Evolutionary conservation across 1,284 basidiomycete genomes (phyloP), one percentile per base, ranked within the genome.

Genomic region (Xerocomus amazonicus): DNA sequence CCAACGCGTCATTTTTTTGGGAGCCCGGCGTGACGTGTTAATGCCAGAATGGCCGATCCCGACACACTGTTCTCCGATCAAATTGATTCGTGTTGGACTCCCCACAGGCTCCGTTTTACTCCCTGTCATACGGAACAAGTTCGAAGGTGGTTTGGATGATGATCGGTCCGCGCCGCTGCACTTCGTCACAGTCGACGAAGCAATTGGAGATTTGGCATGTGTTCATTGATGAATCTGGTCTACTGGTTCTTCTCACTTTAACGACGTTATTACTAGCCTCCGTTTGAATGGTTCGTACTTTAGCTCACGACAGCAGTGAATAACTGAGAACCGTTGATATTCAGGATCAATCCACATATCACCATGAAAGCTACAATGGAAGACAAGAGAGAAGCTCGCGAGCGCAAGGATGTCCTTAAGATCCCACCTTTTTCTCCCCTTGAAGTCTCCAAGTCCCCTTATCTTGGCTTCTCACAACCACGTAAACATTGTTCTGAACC

Each of bases 31-130:
- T 14, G 83, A 79, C 26, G 45, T 78, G 1, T 62, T 73, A 9
- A 65, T 87, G 6, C 86, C 86, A 1, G 65, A 76, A 12, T 83
- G 82, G 59, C 86, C 86, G 0, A 59, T 77, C n/a, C 85, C 86
- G 0, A 76, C 80, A 0, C 82, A 87, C 69, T 70, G 60, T 31
- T 59, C 67, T 26, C 66, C 67, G 32, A 57, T 68, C 9, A 61
- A 61, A 19, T 38, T 58, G 31, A 55, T 59, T 19, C 61, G 60
- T 17, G 57, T 57, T 38, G 59, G 51, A 12, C 62, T 79, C 9
- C 69, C 74, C 9, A 75, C 69, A 19, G 72, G 70, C 4, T 57
- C 65, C 9, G 54, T 59, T 19, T 49, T 78, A 33, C 55, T 56
- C 38, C 71, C 77, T 40, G 55, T 74, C 37, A 65, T 77, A 43